These are phyloP conservation scores for Mrakia hoshinonis DNA, from an alignment of 768 basidiomycete genomes.

Conservation along the genomic window DNA sequence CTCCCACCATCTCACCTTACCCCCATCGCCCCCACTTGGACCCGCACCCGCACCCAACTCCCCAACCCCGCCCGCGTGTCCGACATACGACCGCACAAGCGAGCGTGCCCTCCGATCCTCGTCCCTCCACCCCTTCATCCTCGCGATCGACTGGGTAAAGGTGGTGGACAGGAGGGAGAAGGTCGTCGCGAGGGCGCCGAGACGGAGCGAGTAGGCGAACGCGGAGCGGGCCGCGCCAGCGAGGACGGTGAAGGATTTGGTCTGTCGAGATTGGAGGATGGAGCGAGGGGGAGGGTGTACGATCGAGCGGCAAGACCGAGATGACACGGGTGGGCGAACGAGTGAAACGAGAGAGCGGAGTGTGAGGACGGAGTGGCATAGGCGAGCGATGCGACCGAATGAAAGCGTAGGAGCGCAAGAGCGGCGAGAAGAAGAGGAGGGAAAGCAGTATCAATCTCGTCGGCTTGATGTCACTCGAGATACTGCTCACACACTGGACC, in stretches of 20 bases:
- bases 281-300: neutral
- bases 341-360: neutral
- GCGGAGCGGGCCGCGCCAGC: neutral
- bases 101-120: neutral
- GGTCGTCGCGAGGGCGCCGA: neutral
- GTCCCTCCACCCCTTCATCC: neutral
- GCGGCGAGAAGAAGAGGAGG: too few relatives aligned
- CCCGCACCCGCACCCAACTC: neutral
- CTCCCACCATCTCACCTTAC: neutral
- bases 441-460: too few relatives aligned
- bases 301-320: neutral
- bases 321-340: neutral
- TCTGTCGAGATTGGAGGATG: neutral
- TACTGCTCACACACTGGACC: too few relatives aligned
- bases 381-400: too few relatives aligned
- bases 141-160: neutral
- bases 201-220: neutral
- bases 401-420: too few relatives aligned
- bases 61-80: neutral
- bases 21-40: neutral
- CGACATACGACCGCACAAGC: neutral
- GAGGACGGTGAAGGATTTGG: neutral
- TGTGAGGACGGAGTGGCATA: too few relatives aligned
- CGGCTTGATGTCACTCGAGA: too few relatives aligned
- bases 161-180: slow-evolving; percentile 7